Evolutionary conservation across 768 basidiomycete genomes (phyloP), one percentile per base, ranked within the genome.

Genomic region (Tulasnella sp.): DNA sequence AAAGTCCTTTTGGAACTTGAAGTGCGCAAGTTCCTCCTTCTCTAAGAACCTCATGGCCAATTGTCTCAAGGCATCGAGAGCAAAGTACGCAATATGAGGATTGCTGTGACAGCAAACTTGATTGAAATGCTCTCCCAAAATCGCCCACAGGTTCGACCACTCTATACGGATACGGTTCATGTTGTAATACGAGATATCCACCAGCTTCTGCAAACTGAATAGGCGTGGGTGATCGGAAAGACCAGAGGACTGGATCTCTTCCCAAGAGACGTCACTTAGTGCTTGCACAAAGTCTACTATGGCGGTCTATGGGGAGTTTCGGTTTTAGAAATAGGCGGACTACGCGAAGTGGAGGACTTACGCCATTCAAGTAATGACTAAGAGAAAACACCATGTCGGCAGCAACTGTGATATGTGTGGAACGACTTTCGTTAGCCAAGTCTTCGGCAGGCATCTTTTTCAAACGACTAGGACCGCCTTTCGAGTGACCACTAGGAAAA

Each of bases 1-100:
- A 68, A 99, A 99, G 63, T 99, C 93, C 66, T 98, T 99, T 61
- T 99, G 95, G 66, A 99, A 99, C 61, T 92, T 90, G 75, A 98
- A 99, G 67, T 96, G 91, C 2, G 91, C 79, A 54, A 99, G 63
- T 65, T 99, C 95, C 62, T 98, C 95, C 65, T 98, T 99, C 67
- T 98, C 95, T 60, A 99, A 73, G 66, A 99, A 99, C 32, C 95
- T 81, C 90, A 95, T 95, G 3, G 95, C 91, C 43, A 99, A 69
- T 65, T 99, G 95, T 16, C 95, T 81, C 9, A 99, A 74, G 3
- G 95, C 90, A 64, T 99, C 95, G 52, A 99, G 69, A 12, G 95
- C 95, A 60, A 99, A 96, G 69, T 92, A 90, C 39, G 84, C 87
- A 47, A 99, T 93, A 60, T 92, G 84, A 8, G 86, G 87, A 64